These are phyloP conservation scores for Fusarium napiforme DNA, from an alignment of 2,329 filamentous ascomycete species.

Conservation along the genomic window DNA sequence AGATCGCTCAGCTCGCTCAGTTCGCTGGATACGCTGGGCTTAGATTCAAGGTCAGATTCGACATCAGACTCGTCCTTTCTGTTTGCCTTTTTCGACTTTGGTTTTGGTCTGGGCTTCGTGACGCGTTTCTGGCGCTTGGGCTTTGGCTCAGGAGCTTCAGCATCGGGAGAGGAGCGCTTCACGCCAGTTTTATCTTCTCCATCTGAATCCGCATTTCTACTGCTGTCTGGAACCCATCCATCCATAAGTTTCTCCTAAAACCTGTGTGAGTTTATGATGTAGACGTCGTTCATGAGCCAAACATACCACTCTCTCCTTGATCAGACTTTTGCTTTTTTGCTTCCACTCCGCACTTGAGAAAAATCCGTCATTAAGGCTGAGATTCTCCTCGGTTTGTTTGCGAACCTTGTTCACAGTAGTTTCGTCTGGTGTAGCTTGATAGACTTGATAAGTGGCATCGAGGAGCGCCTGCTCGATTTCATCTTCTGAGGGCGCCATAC, in stretches of 20 bases:
- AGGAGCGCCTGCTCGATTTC: conserved; percentile 59
- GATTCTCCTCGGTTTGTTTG: conserved; percentile 60
- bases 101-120: conserved; percentile 45
- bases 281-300: background rate
- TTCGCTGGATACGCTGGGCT: conserved; percentile 40
- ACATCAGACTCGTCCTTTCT: conserved; percentile 39
- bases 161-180: conserved; percentile 51
- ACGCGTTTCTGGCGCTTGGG: conserved; percentile 55
- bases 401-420: conserved; percentile 69
- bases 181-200: conserved; percentile 43
- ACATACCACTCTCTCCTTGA: conserved; percentile 66
- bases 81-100: conserved; percentile 41
- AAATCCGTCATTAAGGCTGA: conserved; percentile 62
- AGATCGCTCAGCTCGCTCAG: conserved; percentile 37
- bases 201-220: conserved; percentile 40
- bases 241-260: conserved; percentile 51
- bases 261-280: background rate
- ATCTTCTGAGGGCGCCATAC: conserved; percentile 56
- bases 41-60: conserved; percentile 36
- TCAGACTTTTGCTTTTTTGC: conserved; percentile 66
- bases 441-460: conserved; percentile 59
- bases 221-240: conserved; percentile 48
- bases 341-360: conserved; percentile 66
- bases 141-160: conserved; percentile 51
- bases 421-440: conserved; percentile 55